Evolutionary conservation across 2,329 filamentous ascomycete species (phyloP), one percentile per base, ranked within the genome.

Genomic region (Scedosporium minutisporum): DNA sequence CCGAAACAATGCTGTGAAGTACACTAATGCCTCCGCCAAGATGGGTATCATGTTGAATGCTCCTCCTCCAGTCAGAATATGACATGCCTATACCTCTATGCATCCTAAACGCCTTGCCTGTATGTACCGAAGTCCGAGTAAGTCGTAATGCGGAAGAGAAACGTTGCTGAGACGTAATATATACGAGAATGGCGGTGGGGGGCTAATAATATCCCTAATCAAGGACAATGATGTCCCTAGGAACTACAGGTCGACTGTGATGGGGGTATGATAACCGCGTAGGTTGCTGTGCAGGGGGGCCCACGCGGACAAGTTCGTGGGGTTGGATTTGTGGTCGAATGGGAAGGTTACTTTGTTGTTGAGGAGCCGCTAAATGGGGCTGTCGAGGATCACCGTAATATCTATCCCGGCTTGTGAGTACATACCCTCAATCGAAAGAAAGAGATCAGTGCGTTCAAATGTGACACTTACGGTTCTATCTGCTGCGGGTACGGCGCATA

Each of bases 171-270:
- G 21, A 23, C 27, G 14, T 7, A 48, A 48, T 48, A 60, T 60
- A 41, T 60, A 48, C 58, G 9, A 48, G 44, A 48, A 48, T 55
- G 23, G 18, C 16, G 10, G 21, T 27, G 23, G 5, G 21, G 12
- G 12, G 10, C 12, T 27, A 21, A 29, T 38, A 3, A 29, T 38
- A 3, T 10, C 23, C 23, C 23, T 58, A 58, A 41, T 58, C 55
- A 58, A 58, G 25, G 27, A 58, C 55, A 18, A 58, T 58, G 55
- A 58, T 58, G 23, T 61, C 44, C 48, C 44, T 46, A 38, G 59
- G 42, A 29, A 25, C n/a, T 33, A 51, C 18, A 27, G 59, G 59
- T 27, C 44, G 59, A 29, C 12, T 21, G 23, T 44, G 59, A 44
- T 51, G 25, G 18, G 44, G 25, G 14, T 61, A 33, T 14, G 59